Evolutionary conservation across 495 filamentous ascomycete genomes (phyloP).

Genomic region (Lepidopterella palustris): DNA sequence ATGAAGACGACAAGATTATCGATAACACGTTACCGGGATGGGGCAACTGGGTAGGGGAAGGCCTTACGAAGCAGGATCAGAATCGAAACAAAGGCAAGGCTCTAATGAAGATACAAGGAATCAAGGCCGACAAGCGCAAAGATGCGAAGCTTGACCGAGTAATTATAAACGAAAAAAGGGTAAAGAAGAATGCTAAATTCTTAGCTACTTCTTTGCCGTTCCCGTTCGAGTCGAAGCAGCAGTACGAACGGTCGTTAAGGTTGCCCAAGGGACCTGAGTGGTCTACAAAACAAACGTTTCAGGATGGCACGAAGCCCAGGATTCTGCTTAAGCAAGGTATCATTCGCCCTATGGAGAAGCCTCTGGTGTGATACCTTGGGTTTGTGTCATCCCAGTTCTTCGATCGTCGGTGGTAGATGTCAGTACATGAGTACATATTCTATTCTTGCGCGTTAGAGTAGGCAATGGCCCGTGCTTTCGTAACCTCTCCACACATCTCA

Average conservation of each 20-base stretch:
- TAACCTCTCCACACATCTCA: not conserved
- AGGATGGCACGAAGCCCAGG: constrained; percentile 81
- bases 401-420: not conserved
- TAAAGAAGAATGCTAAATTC: constrained; percentile 91
- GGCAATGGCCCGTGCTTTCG: not conserved
- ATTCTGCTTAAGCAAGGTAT: constrained; percentile 89
- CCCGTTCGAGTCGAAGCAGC: constrained; percentile 74
- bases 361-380: constrained; percentile 44
- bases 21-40: constrained; percentile 87
- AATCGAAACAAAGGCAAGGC: constrained; percentile 50
- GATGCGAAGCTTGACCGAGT: constrained; percentile 75
- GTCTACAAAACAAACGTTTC: constrained; percentile 89
- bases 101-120: constrained; percentile 65
- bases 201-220: constrained; percentile 75
- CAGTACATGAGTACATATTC: not conserved
- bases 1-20: constrained; percentile 78
- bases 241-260: constrained; percentile 86
- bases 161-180: constrained; percentile 86
- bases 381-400: not conserved
- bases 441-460: not conserved
- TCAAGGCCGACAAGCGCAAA: constrained; percentile 68
- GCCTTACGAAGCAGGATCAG: constrained; percentile 57
- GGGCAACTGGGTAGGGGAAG: constrained; percentile 84
- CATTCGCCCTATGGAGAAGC: constrained; percentile 81
- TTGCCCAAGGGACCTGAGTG: constrained; percentile 90